Conservation (phyloP, 2,329 filamentous ascomycete genomes). For the Trichophyton benhamiae region DNA sequence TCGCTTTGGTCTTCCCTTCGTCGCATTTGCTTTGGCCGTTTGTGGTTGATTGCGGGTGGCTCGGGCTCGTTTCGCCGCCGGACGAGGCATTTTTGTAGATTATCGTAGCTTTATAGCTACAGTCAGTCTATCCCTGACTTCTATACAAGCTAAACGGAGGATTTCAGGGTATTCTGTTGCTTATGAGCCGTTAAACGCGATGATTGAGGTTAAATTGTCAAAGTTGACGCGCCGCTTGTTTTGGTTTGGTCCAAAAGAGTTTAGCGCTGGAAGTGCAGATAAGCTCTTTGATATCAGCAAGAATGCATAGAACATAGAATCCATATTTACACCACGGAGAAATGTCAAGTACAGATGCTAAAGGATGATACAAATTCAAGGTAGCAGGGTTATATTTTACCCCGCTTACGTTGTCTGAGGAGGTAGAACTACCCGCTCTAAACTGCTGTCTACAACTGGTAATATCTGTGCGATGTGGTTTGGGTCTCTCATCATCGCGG, state of each 20-base stretch:
- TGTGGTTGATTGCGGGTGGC: not conserved
- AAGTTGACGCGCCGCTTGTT: conserved; percentile 3
- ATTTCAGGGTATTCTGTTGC: not conserved
- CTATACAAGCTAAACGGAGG: not conserved
- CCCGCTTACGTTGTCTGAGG: not conserved
- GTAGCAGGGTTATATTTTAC: not conserved
- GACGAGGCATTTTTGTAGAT: not conserved
- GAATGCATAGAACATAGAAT: not conserved
- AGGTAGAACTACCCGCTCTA: conserved; percentile 37
- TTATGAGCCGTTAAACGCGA: not conserved
- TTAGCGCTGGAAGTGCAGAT: not conserved
- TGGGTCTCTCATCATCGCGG: conserved; percentile 64
- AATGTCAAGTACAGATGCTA: not conserved
- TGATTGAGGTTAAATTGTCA: not conserved
- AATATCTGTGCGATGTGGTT: conserved; percentile 61
- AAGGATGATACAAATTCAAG: not conserved
- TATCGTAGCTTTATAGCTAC: not conserved
- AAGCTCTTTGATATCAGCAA: not conserved
- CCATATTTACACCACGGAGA: not conserved
- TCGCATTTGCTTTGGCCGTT: not conserved
- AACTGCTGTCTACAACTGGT: conserved; percentile 54
- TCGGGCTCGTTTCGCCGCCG: conserved; percentile 1
- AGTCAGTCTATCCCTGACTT: not conserved
- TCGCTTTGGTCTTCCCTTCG: not conserved
- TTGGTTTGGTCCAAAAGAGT: not conserved